These are phyloP conservation scores for Xylaria sp. DNA, from an alignment of 2,329 filamentous ascomycete species.

Conservation along the genomic window DNA sequence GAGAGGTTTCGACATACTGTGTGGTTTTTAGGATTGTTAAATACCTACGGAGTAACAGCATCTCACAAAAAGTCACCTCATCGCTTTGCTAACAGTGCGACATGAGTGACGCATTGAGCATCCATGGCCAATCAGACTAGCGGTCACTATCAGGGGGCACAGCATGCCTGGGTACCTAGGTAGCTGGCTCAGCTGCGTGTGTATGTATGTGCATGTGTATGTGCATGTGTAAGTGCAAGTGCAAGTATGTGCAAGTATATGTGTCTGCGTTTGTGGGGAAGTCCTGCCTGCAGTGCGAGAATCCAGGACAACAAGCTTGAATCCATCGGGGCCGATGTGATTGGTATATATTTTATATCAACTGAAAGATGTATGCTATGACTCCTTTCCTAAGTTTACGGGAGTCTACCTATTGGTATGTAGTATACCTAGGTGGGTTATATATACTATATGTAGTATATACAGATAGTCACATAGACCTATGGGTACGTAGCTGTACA, in stretches of 20 bases:
- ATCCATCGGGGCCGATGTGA: not conserved
- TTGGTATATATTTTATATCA: not conserved
- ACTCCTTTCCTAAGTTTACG: not conserved
- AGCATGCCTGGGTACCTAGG: not conserved
- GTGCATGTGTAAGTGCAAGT: not conserved
- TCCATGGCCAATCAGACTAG: conserved; percentile 26
- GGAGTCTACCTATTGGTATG: not conserved
- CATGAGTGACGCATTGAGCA: conserved; percentile 20
- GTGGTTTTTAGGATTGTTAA: not conserved
- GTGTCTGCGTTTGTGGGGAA: conserved; percentile 30
- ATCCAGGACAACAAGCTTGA: not conserved
- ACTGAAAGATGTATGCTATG: not conserved
- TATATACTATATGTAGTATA: no score
- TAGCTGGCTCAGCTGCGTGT: not conserved
- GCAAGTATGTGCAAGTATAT: not conserved
- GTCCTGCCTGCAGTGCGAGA: conserved; percentile 22
- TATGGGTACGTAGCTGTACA: no score
- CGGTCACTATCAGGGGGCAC: conserved; percentile 28
- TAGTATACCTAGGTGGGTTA: not conserved
- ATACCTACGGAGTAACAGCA: conserved; percentile 14
- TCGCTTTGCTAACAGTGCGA: conserved; percentile 14
- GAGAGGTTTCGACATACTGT: not conserved
- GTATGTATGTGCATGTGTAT: not conserved
- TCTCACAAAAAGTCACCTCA: conserved; percentile 17
- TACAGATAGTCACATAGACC: no score